phyloP scores from a whole-genome alignment of 2,329 filamentous ascomycete genomes.

The Fusarium sp. region DNA sequence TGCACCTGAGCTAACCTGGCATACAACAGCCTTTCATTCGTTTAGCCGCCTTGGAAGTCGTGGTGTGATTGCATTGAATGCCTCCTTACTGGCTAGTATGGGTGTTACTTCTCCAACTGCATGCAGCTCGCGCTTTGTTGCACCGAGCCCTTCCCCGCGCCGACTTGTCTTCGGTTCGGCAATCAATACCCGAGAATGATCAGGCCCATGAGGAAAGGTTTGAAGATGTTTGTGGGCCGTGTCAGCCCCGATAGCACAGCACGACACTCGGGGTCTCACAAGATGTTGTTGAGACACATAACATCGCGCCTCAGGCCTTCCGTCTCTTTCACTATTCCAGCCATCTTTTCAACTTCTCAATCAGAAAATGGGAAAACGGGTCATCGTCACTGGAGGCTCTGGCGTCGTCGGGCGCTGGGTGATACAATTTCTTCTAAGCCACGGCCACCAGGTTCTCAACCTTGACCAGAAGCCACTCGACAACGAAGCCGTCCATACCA shows the following conservation, averaged over 20 bases:
- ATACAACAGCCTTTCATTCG: neutral
- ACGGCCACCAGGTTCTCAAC: neutral
- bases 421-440: neutral
- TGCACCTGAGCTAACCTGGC: neutral
- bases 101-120: neutral
- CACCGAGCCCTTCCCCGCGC: neutral
- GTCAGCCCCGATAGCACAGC: neutral
- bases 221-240: neutral
- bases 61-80: neutral
- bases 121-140: neutral
- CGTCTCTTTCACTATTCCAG: neutral
- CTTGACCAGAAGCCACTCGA: neutral
- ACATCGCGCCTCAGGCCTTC: neutral
- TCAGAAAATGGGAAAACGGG: neutral
- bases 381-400: neutral
- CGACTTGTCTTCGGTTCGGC: neutral
- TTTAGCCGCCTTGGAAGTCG: neutral
- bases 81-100: neutral
- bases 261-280: too few species aligned
- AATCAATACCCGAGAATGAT: neutral
- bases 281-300: neutral
- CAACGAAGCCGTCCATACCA: neutral
- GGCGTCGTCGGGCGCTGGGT: neutral
- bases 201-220: neutral
- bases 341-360: neutral